phyloP scores from a whole-genome alignment of 768 basidiomycete species.

The Boletales sp. region DNA sequence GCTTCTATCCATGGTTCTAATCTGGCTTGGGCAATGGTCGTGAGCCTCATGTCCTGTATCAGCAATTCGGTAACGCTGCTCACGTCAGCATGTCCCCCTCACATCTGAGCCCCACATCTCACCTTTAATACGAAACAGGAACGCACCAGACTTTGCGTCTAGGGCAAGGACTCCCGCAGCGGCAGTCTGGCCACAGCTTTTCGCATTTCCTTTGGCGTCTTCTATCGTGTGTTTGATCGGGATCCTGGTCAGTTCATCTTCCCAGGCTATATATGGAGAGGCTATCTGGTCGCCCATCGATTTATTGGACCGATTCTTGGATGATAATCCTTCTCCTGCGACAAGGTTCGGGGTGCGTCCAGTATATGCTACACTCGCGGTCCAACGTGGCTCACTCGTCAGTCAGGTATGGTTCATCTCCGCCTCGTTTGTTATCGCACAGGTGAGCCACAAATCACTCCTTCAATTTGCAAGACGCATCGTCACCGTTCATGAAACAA shows the following conservation, averaged over 20 bases:
- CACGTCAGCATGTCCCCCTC: constrained; percentile 40
- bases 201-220: constrained; percentile 71
- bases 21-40: constrained; percentile 74
- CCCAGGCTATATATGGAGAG: constrained; percentile 70
- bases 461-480: constrained; percentile 2
- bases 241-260: constrained; percentile 78
- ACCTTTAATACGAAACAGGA: constrained; percentile 35
- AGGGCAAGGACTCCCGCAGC: constrained; percentile 54
- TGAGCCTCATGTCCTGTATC: constrained; percentile 72
- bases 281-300: constrained; percentile 80
- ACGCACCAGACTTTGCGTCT: constrained; percentile 75
- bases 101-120: constrained; percentile 12
- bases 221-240: constrained; percentile 75
- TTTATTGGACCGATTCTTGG: constrained; percentile 64
- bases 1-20: constrained; percentile 60
- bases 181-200: constrained; percentile 61
- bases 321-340: constrained; percentile 55
- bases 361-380: not conserved
- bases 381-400: constrained; percentile 10
- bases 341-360: constrained; percentile 61
- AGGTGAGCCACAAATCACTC: constrained; percentile 34
- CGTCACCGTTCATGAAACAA: constrained; percentile 8
- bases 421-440: constrained; percentile 75
- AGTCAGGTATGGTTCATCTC: constrained; percentile 75
- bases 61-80: constrained; percentile 76